A percentile compares a stretch with the other conserved stretches of the same genome.
Conservation (phyloP, 108 stramenopile species). For the Discostella pseudostelligera region DNA sequence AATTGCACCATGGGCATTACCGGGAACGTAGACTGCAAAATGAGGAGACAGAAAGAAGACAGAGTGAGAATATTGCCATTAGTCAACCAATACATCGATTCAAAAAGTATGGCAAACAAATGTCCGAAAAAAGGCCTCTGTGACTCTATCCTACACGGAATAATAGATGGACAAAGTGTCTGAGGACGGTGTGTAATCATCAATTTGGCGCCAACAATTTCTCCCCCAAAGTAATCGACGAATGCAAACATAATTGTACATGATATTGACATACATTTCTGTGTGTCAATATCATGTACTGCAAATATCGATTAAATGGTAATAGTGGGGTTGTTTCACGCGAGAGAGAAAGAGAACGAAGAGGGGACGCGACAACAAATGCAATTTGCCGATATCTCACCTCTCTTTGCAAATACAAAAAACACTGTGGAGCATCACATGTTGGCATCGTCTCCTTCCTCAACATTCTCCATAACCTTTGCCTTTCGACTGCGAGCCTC, state of each 20-base stretch:
- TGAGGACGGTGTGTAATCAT: conserved; percentile 25
- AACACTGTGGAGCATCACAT: background rate
- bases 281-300: background rate
- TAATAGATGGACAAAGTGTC: conserved; percentile 43
- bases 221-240: background rate
- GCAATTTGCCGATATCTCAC: background rate
- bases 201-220: conserved; percentile 13
- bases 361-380: background rate
- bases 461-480: conserved; percentile 57
- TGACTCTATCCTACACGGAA: conserved; percentile 41
- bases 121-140: conserved; percentile 38
- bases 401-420: background rate
- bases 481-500: conserved; percentile 67
- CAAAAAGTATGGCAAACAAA: conserved; percentile 5
- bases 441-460: conserved; percentile 26
- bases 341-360: too few relatives aligned
- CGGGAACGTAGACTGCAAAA: background rate
- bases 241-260: background rate
- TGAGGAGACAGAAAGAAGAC: background rate
- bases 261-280: conserved; percentile 9
- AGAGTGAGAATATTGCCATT: conserved; percentile 5
- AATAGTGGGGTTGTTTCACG: too few relatives aligned
- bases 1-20: too few relatives aligned
- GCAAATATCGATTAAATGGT: too few relatives aligned
- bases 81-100: too few relatives aligned